Conservation (phyloP, 331 rosid species). For the Malus hybrid region DNA sequence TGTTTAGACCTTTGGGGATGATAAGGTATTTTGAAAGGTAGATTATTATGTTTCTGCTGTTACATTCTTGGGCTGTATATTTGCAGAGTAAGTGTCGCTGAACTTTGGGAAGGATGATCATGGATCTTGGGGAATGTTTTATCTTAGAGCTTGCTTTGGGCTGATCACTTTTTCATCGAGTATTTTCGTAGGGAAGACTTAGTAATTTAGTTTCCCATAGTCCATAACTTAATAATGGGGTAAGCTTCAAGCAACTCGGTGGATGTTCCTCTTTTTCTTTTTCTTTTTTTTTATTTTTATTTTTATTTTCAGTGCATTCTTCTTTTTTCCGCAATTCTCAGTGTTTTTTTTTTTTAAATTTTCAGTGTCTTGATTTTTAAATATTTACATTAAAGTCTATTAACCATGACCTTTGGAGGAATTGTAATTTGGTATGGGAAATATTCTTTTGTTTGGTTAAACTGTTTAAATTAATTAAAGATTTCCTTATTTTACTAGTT, state of each 20-base stretch:
- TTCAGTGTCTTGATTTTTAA: not conserved
- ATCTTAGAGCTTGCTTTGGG: constrained; percentile 20
- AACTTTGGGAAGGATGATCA: constrained; percentile 30
- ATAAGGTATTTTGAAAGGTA: too few species aligned
- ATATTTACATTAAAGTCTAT: not conserved
- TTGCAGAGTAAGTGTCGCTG: constrained; percentile 44
- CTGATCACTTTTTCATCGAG: constrained; percentile 2
- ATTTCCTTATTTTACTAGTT: not conserved
- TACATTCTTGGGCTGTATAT: constrained; percentile 31
- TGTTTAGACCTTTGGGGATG: not conserved
- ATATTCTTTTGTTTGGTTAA: not conserved
- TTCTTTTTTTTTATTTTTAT: not conserved
- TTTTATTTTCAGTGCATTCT: not conserved
- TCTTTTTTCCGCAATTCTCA: not conserved
- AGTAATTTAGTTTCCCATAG: constrained; percentile 1
- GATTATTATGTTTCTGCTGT: constrained; percentile 12
- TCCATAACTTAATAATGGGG: not conserved
- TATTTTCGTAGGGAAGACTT: constrained; percentile 12
- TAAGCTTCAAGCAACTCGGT: not conserved
- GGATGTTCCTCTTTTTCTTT: not conserved
- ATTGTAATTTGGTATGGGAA: not conserved
- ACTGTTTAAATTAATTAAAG: not conserved
- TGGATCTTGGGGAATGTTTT: constrained; percentile 5
- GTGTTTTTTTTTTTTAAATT: not conserved
- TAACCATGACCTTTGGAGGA: not conserved